Evolutionary conservation across 805 yeast genomes (phyloP), one percentile per base, ranked within the genome.

Genomic region (Suhomyces vadensis): DNA sequence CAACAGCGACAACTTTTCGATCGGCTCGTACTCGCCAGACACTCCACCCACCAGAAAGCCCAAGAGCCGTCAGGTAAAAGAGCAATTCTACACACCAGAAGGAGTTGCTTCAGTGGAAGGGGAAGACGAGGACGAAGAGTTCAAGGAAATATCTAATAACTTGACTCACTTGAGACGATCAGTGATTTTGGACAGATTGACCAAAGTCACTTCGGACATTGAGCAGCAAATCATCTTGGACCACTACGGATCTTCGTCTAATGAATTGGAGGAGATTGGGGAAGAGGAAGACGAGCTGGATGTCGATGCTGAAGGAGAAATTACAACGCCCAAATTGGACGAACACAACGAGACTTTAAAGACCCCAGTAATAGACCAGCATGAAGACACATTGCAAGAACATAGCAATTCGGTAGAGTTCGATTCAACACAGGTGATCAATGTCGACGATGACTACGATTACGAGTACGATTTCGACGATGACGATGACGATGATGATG

Each of bases 1-100:
- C 9, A 36, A 35, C 21, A 38, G 38, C 6, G 69, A 64, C 42
- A 46, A 53, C 11, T 40, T 44, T n/a, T 64, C 70, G 13, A 65
- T 67, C n/a, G 73, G 73, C 1, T 60, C 68, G 8, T 66, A 52
- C 43, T 65, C 71, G 4, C 71, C 71, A 0, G 71, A 67, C 39
- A 67, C 73, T 2, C 72, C 72, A 2, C 61, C 60, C 3, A 19
- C 37, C n/a, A 33, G 37, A 13, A 26, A 19, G 14, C n/a, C 40
- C 16, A 38, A 27, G 22, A 19, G 14, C 11, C 21, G 24, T 9
- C 16, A 14, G 11, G 31, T 11, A 8, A 40, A 24, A 24, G 25
- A 29, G 22, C 35, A 31, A 6, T 24, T 11, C 13, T 16, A 29
- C 19, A 37, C 38, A 16, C 35, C 47, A 4, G 38, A 27, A 27